Conservation (phyloP, 2,329 filamentous ascomycete species). For the Penicillium sp. region DNA sequence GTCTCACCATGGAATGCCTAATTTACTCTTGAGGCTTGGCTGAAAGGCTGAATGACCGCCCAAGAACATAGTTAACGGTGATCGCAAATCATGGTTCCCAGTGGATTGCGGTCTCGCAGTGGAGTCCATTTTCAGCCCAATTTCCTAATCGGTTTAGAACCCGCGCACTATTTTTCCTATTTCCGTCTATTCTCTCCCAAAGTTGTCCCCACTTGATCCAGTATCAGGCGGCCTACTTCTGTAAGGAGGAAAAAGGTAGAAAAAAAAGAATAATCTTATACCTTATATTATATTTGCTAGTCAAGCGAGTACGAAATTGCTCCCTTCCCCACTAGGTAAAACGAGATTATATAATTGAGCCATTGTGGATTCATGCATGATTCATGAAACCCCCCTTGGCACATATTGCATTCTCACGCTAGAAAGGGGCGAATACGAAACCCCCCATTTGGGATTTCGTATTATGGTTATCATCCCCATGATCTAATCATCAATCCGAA, state of each 20-base stretch:
- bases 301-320: not conserved
- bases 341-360: not conserved
- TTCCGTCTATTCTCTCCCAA: not conserved
- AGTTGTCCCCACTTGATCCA: not conserved
- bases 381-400: not conserved
- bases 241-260: not conserved
- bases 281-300: not conserved
- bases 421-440: not conserved
- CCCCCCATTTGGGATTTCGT: not conserved
- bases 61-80: not conserved
- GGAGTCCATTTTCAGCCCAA: constrained; percentile 9
- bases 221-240: not conserved
- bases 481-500: not conserved
- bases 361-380: not conserved
- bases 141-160: not conserved
- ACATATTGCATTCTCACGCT: not conserved
- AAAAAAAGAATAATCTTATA: not conserved
- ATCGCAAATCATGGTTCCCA: not conserved
- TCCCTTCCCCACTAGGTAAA: not conserved
- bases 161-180: not conserved
- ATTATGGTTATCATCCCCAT: not conserved
- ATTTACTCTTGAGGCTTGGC: not conserved
- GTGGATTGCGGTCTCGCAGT: constrained; percentile 4
- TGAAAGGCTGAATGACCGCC: not conserved
- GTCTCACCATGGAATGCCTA: not conserved